A percentile compares a stretch with the other conserved stretches of the same genome.
phyloP scores from a whole-genome alignment of 257 asterid species.

The Penstemon barbatus region DNA sequence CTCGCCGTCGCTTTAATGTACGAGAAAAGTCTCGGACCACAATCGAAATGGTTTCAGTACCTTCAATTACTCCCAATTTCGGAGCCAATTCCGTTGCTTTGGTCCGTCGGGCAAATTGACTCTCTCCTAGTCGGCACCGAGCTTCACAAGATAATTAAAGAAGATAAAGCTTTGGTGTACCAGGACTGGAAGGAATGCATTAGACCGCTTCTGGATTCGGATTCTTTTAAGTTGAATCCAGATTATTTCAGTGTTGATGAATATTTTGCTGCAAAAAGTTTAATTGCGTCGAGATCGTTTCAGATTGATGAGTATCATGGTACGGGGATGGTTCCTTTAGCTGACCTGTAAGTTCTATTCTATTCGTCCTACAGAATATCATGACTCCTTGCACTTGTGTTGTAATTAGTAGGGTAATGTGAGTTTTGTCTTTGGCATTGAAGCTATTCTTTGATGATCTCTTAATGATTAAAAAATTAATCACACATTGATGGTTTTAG shows the following conservation, averaged over 20 bases:
- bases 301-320: constrained; percentile 80
- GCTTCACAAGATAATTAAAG: constrained; percentile 71
- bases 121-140: constrained; percentile 81
- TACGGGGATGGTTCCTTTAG: constrained; percentile 94
- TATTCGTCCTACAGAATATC: constrained; percentile 10
- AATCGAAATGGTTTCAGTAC: constrained; percentile 80
- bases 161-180: constrained; percentile 67
- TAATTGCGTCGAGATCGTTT: constrained; percentile 81
- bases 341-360: constrained; percentile 75
- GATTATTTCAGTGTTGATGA: constrained; percentile 59
- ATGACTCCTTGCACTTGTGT: constrained; percentile 7
- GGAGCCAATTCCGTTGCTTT: constrained; percentile 86
- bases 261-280: constrained; percentile 79
- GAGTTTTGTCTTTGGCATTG: not conserved
- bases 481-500: no score
- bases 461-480: no score
- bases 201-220: constrained; percentile 53
- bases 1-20: constrained; percentile 78
- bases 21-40: constrained; percentile 75
- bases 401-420: not conserved
- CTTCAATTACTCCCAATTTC: constrained; percentile 59
- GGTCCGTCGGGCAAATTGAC: constrained; percentile 68
- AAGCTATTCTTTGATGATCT: constrained; percentile 6
- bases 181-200: constrained; percentile 90
- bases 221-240: constrained; percentile 47